Evolutionary conservation across 306 rosid genomes (phyloP), one percentile per base, ranked within the genome.

Genomic region (Cercis canadensis): DNA sequence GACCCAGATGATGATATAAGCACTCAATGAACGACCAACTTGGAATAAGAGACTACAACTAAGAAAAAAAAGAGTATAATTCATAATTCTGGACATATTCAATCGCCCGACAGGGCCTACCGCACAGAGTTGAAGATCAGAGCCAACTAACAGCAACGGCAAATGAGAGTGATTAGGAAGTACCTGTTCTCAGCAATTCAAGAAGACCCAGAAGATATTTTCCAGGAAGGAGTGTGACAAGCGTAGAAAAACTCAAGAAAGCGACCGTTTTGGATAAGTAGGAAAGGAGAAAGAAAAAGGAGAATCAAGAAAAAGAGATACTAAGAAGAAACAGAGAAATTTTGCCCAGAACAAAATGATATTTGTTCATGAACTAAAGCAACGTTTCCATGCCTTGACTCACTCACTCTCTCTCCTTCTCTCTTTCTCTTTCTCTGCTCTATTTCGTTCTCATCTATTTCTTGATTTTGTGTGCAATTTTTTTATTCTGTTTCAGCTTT

Each of bases 111-210:
- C 8, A 37, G 19, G 29, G 36, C 17, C 70, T 69, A 58, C 34
- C 69, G 40, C 13, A 11, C 55, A 54, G 65, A 50, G 67, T 13
- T 14, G 46, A 2, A 69, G 70, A 80, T 47, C 54, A 64, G 70
- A 37, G 19, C 34, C 74, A 16, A 46, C 19, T 5, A 11, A 50
- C 16, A 64, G 57, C 29, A 53, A 51, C 11, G 11, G 70, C 29
- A 37, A 17, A 61, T 29, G 59, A 11, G 24, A 17, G 61, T 15
- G 54, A 51, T 69, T 68, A 4, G n/a, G 62, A 70, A 78, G 51
- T 32, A 53, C 46, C 53, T 36, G 43, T 8, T 5, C 2, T 55
- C 39, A 32, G 41, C 50, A 63, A 41, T 66, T 41, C 53, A 64
- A 7, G 39, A 19, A 45, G 53, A 47, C 41, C 60, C 51, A 49